These are phyloP conservation scores for Colletotrichum sojae DNA, from an alignment of 2,329 filamentous ascomycete species.

Conservation along the genomic window DNA sequence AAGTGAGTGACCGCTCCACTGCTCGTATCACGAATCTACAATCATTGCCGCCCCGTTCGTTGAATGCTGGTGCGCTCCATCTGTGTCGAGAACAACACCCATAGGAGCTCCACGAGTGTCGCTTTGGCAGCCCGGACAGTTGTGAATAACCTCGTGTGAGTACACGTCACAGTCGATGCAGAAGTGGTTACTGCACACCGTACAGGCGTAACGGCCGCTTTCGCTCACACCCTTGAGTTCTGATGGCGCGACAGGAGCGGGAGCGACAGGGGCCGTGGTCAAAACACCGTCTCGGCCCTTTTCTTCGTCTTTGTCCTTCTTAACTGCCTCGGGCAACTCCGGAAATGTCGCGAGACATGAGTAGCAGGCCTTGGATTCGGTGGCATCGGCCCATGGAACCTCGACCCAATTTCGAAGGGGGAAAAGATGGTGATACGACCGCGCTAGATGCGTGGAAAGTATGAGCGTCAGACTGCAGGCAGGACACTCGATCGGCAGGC, in stretches of 20 bases:
- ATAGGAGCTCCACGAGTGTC: constrained; percentile 53
- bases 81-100: constrained; percentile 44
- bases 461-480: constrained; percentile 93
- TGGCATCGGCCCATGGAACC: constrained; percentile 85
- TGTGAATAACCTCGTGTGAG: constrained; percentile 93
- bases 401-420: constrained; percentile 92
- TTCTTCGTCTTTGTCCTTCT: constrained; percentile 43
- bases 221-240: constrained; percentile 80
- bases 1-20: not conserved
- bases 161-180: constrained; percentile 99
- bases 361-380: constrained; percentile 76
- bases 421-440: constrained; percentile 95
- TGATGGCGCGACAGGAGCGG: constrained; percentile 39
- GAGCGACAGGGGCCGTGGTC: constrained; percentile 43
- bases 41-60: constrained; percentile 59
- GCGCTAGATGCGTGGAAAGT: constrained; percentile 90
- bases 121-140: constrained; percentile 90
- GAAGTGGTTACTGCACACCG: constrained; percentile 90
- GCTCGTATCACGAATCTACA: constrained; percentile 52
- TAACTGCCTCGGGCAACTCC: constrained; percentile 49
- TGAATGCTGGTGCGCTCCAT: constrained; percentile 47
- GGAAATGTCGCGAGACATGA: constrained; percentile 85
- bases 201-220: constrained; percentile 89
- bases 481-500: constrained; percentile 90
- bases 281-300: constrained; percentile 23